Conservation (phyloP, 495 filamentous ascomycete genomes). For the Baudoinia panamericana region DNA sequence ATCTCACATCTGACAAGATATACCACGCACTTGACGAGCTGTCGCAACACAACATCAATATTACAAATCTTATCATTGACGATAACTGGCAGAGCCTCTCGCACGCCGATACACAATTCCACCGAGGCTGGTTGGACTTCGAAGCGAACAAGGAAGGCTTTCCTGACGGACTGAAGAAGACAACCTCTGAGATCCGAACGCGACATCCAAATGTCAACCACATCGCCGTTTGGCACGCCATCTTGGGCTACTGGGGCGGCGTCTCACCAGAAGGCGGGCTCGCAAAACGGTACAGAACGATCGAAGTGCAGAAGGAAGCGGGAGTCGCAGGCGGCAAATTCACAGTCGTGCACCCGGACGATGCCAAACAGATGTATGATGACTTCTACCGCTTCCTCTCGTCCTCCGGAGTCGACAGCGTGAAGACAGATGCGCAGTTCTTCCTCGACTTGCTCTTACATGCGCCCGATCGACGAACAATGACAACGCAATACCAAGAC, state of each 20-base stretch:
- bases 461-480: constrained; percentile 49
- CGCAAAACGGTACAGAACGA: constrained; percentile 63
- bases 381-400: constrained; percentile 82
- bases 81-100: constrained; percentile 85
- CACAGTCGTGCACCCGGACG: constrained; percentile 59
- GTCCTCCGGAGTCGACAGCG: constrained; percentile 56
- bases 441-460: constrained; percentile 63
- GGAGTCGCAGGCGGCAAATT: constrained; percentile 49
- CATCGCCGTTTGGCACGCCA: constrained; percentile 88
- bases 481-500: constrained; percentile 67
- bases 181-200: constrained; percentile 52
- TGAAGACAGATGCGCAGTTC: constrained; percentile 87
- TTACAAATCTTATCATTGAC: constrained; percentile 80
- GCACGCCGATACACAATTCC: constrained; percentile 33
- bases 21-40: constrained; percentile 58
- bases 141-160: constrained; percentile 75
- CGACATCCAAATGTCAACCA: constrained; percentile 63
- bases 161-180: constrained; percentile 60
- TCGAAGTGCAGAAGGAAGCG: constrained; percentile 44
- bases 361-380: constrained; percentile 63
- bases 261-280: constrained; percentile 60
- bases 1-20: constrained; percentile 68
- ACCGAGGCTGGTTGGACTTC: constrained; percentile 51
- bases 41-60: constrained; percentile 55
- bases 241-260: constrained; percentile 85